Conservation (phyloP, 2,329 filamentous ascomycete genomes). For the Ascochyta rabiei region DNA sequence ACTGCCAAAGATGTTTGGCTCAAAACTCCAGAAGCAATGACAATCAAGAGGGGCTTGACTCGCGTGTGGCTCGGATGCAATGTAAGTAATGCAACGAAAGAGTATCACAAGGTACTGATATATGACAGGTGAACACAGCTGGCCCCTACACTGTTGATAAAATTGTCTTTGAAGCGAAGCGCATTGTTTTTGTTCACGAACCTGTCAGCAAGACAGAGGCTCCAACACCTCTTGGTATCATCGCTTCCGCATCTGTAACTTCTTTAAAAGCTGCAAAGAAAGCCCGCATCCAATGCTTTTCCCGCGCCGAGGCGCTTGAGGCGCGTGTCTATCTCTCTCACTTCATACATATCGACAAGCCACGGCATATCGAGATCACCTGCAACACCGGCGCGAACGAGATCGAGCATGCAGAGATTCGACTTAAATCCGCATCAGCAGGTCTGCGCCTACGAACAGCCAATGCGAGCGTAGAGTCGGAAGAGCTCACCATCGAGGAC, state of each 20-base stretch:
- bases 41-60: conserved; percentile 62
- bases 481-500: conserved; percentile 50
- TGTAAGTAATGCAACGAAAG: conserved; percentile 25
- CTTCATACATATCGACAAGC: conserved; percentile 78
- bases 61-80: conserved; percentile 58
- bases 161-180: conserved; percentile 68
- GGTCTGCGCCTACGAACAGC: conserved; percentile 63
- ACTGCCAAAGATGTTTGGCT: conserved; percentile 72
- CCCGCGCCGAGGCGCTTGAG: conserved; percentile 70
- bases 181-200: conserved; percentile 70
- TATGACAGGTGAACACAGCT: conserved; percentile 64
- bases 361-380: conserved; percentile 76
- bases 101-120: conserved; percentile 34
- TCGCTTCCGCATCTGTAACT: conserved; percentile 45
- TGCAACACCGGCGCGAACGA: conserved; percentile 77
- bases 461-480: conserved; percentile 54
- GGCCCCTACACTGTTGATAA: conserved; percentile 79
- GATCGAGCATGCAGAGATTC: conserved; percentile 56
- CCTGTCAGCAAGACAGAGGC: conserved; percentile 59
- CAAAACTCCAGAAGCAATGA: conserved; percentile 54
- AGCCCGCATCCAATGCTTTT: conserved; percentile 74
- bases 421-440: conserved; percentile 64
- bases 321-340: conserved; percentile 70
- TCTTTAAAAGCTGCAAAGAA: conserved; percentile 47
- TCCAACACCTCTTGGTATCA: conserved; percentile 57